phyloP scores from a whole-genome alignment of 2,329 filamentous ascomycete genomes.

The Aspergillus sp. region DNA sequence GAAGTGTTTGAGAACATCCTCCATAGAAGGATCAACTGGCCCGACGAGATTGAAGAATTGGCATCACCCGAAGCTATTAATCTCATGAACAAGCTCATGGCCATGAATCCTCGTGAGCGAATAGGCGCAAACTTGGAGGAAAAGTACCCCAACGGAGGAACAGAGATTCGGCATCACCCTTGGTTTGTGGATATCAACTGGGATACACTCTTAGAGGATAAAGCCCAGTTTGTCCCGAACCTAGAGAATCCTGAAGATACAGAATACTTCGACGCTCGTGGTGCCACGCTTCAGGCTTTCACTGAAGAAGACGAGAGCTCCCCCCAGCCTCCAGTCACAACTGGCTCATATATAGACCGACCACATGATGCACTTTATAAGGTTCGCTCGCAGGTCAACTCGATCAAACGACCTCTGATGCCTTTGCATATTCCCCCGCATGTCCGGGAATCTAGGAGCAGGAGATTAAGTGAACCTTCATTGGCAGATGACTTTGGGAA shows the following conservation, averaged over 20 bases:
- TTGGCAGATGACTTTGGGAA: conserved; percentile 90
- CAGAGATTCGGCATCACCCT: conserved; percentile 83
- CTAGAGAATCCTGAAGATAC: conserved; percentile 95
- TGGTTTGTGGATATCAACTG: conserved; percentile 90
- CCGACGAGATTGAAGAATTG: conserved; percentile 74
- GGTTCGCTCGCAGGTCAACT: conserved; percentile 81
- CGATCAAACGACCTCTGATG: conserved; percentile 88
- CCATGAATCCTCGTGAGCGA: conserved; percentile 75
- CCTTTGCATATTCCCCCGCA: conserved; percentile 95
- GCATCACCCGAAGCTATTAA: conserved; percentile 89
- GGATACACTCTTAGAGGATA: conserved; percentile 88
- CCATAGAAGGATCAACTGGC: conserved; percentile 87
- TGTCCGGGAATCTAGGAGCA: conserved; percentile 83
- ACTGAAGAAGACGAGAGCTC: conserved; percentile 85
- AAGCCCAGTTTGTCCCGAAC: conserved; percentile 91
- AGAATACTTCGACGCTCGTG: conserved; percentile 92
- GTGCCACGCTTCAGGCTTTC: conserved; percentile 89
- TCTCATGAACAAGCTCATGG: conserved; percentile 88
- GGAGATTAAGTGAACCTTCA: conserved; percentile 87
- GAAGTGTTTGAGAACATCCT: conserved; percentile 97
- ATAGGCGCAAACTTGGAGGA: conserved; percentile 84
- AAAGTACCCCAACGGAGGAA: conserved; percentile 77
- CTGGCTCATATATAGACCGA: conserved; percentile 78
- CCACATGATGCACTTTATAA: conserved; percentile 93
- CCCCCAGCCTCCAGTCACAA: conserved; percentile 67